phyloP scores from a whole-genome alignment of 2,329 filamentous ascomycete species.

The Colletotrichum orchidophilum region DNA sequence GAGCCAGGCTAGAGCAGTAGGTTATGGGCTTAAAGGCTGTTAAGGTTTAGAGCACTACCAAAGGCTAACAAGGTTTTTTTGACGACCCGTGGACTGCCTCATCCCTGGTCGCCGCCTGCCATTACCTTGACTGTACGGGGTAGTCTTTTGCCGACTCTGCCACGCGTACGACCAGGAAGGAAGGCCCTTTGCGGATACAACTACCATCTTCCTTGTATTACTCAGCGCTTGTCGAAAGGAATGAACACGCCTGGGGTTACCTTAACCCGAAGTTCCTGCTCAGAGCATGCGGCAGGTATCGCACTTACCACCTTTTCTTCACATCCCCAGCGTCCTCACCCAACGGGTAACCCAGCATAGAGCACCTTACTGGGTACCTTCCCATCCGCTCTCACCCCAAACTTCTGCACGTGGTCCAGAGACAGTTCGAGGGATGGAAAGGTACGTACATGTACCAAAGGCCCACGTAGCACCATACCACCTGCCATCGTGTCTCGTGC shows the following conservation, averaged over 20 bases:
- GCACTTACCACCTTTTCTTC: constrained; percentile 13
- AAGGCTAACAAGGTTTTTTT: constrained; percentile 18
- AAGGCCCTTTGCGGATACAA: neutral
- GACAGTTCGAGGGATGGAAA: neutral
- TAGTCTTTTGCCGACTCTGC: neutral
- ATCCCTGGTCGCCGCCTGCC: constrained; percentile 4
- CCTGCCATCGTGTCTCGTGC: neutral
- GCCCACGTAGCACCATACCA: neutral
- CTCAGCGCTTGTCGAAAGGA: neutral
- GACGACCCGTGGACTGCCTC: neutral
- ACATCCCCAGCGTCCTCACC: neutral
- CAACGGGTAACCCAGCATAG: neutral
- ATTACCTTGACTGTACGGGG: too few species aligned
- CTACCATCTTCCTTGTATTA: neutral
- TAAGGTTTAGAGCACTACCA: constrained; percentile 22
- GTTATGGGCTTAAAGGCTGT: constrained; percentile 15
- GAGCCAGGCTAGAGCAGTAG: neutral
- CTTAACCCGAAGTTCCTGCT: neutral
- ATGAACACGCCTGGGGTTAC: neutral
- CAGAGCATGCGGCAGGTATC: constrained; percentile 4
- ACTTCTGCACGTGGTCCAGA: neutral
- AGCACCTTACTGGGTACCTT: neutral
- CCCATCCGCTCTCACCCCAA: neutral
- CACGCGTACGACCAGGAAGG: neutral
- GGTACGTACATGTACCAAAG: too few species aligned